A percentile compares a stretch with the other conserved stretches of the same genome.
phyloP scores from a whole-genome alignment of 345 rosid genomes.

The Lepidium sativum region DNA sequence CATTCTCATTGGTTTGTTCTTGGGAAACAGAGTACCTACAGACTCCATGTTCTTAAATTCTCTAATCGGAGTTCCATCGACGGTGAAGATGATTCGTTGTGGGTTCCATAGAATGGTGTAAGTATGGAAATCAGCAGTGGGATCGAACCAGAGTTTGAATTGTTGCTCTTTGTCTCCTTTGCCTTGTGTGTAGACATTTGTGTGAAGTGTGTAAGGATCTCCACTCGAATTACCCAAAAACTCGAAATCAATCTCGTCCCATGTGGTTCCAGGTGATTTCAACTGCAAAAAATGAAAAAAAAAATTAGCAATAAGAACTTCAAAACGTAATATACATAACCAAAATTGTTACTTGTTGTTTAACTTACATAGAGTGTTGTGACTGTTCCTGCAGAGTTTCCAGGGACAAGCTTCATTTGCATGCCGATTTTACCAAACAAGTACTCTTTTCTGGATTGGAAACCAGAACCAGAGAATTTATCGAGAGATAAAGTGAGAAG shows the following conservation, averaged over 20 bases:
- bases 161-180: constrained; percentile 63
- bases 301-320: not conserved
- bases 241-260: constrained; percentile 68
- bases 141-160: constrained; percentile 59
- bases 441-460: constrained; percentile 27
- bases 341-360: not conserved
- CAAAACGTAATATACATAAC: not conserved
- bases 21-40: constrained; percentile 40
- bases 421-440: constrained; percentile 44
- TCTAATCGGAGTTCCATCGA: constrained; percentile 51
- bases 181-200: constrained; percentile 49
- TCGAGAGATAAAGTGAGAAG: constrained; percentile 27
- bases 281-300: constrained; percentile 23
- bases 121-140: constrained; percentile 50
- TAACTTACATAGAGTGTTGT: constrained; percentile 43
- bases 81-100: constrained; percentile 45
- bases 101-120: constrained; percentile 59
- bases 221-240: constrained; percentile 59
- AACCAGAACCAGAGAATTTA: constrained; percentile 28
- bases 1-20: constrained; percentile 45
- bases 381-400: constrained; percentile 58
- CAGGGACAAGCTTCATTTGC: constrained; percentile 56
- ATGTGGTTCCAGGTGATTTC: constrained; percentile 50
- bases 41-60: constrained; percentile 55
- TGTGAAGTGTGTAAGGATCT: constrained; percentile 59